Percentiles rank a stretch among this genome's conserved stretches.
Evolutionary conservation across 495 filamentous ascomycete species (phyloP).

Genomic region (Jackrogersella minutella): DNA sequence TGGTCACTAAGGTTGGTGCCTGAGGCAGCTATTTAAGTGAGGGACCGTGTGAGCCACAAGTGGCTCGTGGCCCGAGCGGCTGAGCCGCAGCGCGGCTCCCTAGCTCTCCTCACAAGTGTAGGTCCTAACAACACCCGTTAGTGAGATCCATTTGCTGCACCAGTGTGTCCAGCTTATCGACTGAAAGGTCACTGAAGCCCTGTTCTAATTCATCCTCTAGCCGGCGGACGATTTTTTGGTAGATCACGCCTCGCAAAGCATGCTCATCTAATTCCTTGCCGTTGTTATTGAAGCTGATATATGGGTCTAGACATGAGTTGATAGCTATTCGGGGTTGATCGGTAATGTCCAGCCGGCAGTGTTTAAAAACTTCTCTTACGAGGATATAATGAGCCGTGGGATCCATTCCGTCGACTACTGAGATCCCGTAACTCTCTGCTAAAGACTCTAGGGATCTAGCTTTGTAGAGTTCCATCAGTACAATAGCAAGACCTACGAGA

Average conservation of each 20-base stretch:
- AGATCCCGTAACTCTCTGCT: not conserved
- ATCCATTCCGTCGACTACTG: not conserved
- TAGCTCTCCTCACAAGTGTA: too few species aligned
- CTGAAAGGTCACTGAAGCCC: not conserved
- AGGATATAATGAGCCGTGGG: not conserved
- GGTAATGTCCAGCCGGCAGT: not conserved
- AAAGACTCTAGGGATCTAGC: not conserved
- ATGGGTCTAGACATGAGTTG: not conserved
- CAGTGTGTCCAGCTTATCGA: not conserved
- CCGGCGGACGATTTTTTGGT: not conserved
- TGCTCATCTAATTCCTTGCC: not conserved
- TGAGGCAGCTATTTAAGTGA: too few species aligned
- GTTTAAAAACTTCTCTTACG: not conserved
- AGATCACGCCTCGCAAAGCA: not conserved
- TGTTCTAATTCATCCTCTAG: conserved; percentile 1
- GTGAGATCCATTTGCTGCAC: not conserved
- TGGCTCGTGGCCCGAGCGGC: too few species aligned
- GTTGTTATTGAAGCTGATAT: not conserved
- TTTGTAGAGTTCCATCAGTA: not conserved
- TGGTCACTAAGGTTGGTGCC: too few species aligned
- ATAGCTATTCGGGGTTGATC: conserved; percentile 1
- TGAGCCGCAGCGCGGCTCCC: too few species aligned
- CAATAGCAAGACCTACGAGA: not conserved
- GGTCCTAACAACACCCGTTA: too few species aligned
- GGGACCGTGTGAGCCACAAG: too few species aligned